These are phyloP conservation scores for Aspergillus hiratsukae DNA, from an alignment of 2,329 filamentous ascomycete genomes.

Conservation along the genomic window DNA sequence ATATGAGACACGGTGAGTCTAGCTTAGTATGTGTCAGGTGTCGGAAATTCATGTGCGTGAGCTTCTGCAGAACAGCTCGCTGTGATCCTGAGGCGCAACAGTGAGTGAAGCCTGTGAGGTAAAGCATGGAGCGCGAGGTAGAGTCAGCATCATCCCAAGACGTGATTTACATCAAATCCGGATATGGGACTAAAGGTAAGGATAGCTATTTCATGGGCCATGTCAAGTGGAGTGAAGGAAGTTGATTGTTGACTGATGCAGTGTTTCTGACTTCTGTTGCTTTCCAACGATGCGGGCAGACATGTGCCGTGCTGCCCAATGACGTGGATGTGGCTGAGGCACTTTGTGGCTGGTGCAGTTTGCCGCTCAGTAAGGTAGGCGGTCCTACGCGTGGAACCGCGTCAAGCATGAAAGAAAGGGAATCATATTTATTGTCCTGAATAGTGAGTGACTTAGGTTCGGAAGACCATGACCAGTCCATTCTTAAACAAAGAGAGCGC, in stretches of 20 bases:
- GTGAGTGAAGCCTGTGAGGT: constrained; percentile 8
- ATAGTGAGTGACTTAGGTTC: background rate
- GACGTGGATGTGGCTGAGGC: constrained; percentile 28
- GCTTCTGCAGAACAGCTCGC: constrained; percentile 14
- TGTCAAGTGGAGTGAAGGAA: background rate
- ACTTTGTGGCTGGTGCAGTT: constrained; percentile 12
- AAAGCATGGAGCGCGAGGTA: constrained; percentile 10
- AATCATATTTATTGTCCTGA: background rate
- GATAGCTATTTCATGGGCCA: background rate
- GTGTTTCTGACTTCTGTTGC: background rate
- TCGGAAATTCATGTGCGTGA: constrained; percentile 1
- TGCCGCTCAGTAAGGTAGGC: constrained; percentile 6
- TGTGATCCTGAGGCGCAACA: constrained; percentile 4
- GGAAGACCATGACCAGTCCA: background rate
- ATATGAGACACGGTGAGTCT: background rate
- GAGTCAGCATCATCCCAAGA: constrained; percentile 12
- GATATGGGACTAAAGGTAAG: background rate
- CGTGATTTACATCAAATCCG: background rate
- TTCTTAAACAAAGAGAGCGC: background rate
- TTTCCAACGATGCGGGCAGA: constrained; percentile 3
- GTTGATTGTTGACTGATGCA: background rate
- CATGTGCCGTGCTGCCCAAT: constrained; percentile 22
- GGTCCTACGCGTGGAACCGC: constrained; percentile 16
- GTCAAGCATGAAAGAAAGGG: background rate
- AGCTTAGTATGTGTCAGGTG: constrained; percentile 7